phyloP scores from a whole-genome alignment of 2,329 filamentous ascomycete genomes.

The Xylaria sp. region DNA sequence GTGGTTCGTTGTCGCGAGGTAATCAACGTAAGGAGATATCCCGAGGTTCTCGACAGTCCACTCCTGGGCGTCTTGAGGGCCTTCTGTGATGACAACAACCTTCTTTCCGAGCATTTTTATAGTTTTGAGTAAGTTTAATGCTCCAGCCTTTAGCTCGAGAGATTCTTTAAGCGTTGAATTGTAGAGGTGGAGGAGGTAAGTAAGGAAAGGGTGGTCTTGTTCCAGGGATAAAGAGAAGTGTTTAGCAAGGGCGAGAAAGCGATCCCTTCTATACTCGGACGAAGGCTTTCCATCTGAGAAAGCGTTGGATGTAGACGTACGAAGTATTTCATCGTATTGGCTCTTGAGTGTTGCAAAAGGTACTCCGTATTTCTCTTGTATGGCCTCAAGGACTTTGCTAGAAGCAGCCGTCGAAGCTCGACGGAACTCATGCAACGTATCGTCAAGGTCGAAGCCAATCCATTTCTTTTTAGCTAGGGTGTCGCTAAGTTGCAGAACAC shows the following conservation, averaged over 20 bases:
- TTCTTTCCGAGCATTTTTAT: conserved; percentile 46
- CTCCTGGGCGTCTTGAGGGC: conserved; percentile 53
- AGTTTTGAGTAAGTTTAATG: conserved; percentile 41
- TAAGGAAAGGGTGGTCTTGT: conserved; percentile 28
- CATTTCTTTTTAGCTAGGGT: conserved; percentile 34
- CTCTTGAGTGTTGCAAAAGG: conserved; percentile 27
- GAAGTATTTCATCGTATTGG: conserved; percentile 44
- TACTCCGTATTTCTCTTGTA: conserved; percentile 33
- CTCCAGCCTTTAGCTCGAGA: conserved; percentile 46
- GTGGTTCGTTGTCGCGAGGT: conserved; percentile 41
- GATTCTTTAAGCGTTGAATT: conserved; percentile 38
- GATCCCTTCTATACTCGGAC: conserved; percentile 48
- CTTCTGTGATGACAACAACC: conserved; percentile 53
- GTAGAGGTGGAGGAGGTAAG: conserved; percentile 38
- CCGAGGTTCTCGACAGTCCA: conserved; percentile 47
- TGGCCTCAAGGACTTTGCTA: conserved; percentile 38
- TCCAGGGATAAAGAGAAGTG: conserved; percentile 31
- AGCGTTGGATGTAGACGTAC: conserved; percentile 44
- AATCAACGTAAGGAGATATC: conserved; percentile 37
- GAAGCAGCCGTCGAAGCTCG: conserved; percentile 47
- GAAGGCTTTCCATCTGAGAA: conserved; percentile 53
- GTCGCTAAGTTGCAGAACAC: conserved; percentile 8
- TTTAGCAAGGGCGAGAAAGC: conserved; percentile 44
- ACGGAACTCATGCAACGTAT: conserved; percentile 55
- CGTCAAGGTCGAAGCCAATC: conserved; percentile 56